Evolutionary conservation across 176 grass and related monocot species (phyloP).

Genomic region (Juncus inflexus): DNA sequence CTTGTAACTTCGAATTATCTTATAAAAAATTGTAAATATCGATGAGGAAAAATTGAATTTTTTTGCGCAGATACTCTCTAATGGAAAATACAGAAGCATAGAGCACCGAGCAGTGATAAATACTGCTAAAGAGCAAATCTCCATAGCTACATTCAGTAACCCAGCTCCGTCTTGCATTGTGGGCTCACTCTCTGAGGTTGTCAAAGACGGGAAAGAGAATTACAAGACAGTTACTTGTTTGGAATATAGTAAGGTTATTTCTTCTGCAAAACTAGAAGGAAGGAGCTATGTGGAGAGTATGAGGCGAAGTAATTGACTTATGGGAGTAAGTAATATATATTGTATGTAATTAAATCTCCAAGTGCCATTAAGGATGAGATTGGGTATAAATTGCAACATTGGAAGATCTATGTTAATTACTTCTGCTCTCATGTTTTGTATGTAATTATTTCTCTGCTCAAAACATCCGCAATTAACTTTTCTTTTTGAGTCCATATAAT

Average conservation of each 20-base stretch:
- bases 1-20: background rate
- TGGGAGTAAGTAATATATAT: background rate
- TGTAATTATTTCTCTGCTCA: no score
- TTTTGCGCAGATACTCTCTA: slow-evolving; percentile 34
- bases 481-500: no score
- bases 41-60: background rate
- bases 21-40: background rate
- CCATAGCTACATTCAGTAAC: slow-evolving; percentile 40
- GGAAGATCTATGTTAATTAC: no score
- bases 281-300: slow-evolving; percentile 46
- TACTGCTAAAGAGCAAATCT: slow-evolving; percentile 27
- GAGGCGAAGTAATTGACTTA: slow-evolving; percentile 28
- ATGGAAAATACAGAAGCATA: slow-evolving; percentile 39
- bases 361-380: no score
- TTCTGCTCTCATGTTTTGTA: no score
- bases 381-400: no score
- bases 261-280: slow-evolving; percentile 38
- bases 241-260: slow-evolving; percentile 44
- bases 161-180: slow-evolving; percentile 14
- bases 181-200: slow-evolving; percentile 26
- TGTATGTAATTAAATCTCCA: no score
- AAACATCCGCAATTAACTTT: no score
- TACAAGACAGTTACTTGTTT: slow-evolving; percentile 32
- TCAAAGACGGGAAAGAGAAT: slow-evolving; percentile 11
- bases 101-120: slow-evolving; percentile 39